Evolutionary conservation across 140 eudicot species (phyloP), one percentile per base, ranked within the genome.

Genomic region (Cichorium intybus): DNA sequence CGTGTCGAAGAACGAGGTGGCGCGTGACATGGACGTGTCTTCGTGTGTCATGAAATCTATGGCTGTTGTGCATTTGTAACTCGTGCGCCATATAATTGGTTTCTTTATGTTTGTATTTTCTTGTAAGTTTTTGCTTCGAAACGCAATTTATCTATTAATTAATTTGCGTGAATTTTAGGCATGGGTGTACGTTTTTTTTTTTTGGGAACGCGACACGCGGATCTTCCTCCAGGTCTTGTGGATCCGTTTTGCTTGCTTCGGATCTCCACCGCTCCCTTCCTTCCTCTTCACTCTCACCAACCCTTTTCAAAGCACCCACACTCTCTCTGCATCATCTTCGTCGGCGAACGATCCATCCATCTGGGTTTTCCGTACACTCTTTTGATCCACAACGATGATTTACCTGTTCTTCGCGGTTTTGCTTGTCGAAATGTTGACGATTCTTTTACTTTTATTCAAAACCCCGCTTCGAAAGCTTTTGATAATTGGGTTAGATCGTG

Each of bases 41-140:
- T 90, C 97, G 10, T 87, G 97, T 73, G 24, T 76, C 82, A 84
- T 84, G 34, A 90, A 90, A 68, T 80, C 91, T 0, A 65, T 87
- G 82, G 90, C 82, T 1, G 90, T 85, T 14, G 68, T 87, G 68
- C 90, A 79, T 63, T 77, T 90, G 80, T 90, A 77, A 79, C 22
- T 22, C 3, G 61, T 29, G 45, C 10, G 46, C 4, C 16, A 3
- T 39, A 16, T 11, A 39, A 37, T 17, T 46, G 11, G 7, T 3
- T 24, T 18, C 24, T 54, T 50, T 17, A 27, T 51, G 57, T 16
- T 63, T 63, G 15, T 43, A 12, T 31, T 31, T 31, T 43, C 18
- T 43, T 43, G 49, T 11, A 43, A 43, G 49, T 15, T 43, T 43
- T 43, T 43, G 18, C 3, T 47, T 9, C 17, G 35, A 26, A 26